A percentile compares a stretch with the other conserved stretches of the same genome.
Conservation (phyloP, 176 grass and related monocot species). For the Miscanthus lutarioriparius region DNA sequence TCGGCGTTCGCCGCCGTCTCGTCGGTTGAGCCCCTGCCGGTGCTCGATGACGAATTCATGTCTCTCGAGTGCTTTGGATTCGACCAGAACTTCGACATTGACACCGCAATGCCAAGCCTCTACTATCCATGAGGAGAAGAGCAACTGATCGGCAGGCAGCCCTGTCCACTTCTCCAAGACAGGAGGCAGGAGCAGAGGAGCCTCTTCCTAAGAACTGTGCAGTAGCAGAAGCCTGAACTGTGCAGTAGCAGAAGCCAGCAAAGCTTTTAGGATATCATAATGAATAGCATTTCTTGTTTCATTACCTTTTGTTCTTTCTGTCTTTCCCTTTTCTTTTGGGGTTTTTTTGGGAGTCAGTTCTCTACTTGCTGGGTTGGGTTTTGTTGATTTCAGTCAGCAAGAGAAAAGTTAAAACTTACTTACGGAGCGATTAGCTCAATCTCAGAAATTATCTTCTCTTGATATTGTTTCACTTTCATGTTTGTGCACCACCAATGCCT, state of each 20-base stretch:
- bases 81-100: slow-evolving; percentile 35
- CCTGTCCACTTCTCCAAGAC: neutral
- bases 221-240: slow-evolving; percentile 22
- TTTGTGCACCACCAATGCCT: neutral
- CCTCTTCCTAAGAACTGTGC: slow-evolving; percentile 20
- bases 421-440: neutral
- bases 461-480: neutral
- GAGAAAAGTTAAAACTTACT: neutral
- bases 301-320: neutral
- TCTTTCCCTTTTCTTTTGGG: too few relatives aligned
- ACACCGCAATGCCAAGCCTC: slow-evolving; percentile 10
- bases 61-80: slow-evolving; percentile 33
- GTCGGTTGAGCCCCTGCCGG: slow-evolving; percentile 10
- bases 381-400: slow-evolving; percentile 4
- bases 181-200: slow-evolving; percentile 36
- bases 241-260: slow-evolving; percentile 5
- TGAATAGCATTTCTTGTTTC: slow-evolving; percentile 23
- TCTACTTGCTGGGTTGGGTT: slow-evolving; percentile 8
- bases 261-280: slow-evolving; percentile 22
- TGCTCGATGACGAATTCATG: slow-evolving; percentile 35
- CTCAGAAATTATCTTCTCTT: neutral
- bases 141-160: neutral
- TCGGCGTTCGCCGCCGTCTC: slow-evolving; percentile 37
- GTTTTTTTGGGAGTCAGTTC: neutral
- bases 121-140: slow-evolving; percentile 43